Percentiles rank a stretch among this genome's conserved stretches.
These are phyloP conservation scores for Pyrrhoderma lamaoense DNA, from an alignment of 1,284 basidiomycete species.

Conservation along the genomic window DNA sequence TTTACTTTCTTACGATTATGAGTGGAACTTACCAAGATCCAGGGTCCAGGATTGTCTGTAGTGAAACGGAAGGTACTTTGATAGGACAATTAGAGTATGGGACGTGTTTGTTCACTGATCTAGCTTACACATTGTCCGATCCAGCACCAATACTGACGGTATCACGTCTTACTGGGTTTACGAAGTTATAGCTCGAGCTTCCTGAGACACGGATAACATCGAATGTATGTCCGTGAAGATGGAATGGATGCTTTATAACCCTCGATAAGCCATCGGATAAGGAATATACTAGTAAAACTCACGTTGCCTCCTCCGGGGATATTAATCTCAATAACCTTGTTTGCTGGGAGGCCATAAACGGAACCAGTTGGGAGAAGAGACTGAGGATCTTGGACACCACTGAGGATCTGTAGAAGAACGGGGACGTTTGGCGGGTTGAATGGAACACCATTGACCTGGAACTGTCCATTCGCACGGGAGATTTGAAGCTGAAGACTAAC, in stretches of 20 bases:
- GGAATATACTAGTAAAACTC: conserved; percentile 15
- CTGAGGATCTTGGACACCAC: conserved; percentile 35
- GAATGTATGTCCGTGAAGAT: conserved; percentile 22
- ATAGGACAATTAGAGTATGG: no score
- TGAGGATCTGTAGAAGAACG: conserved; percentile 46
- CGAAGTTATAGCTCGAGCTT: conserved; percentile 29
- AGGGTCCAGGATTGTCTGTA: conserved; percentile 43
- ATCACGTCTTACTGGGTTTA: conserved; percentile 32
- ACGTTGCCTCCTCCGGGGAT: conserved; percentile 29
- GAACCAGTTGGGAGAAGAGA: conserved; percentile 39
- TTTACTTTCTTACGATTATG: no score
- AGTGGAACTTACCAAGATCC: conserved; percentile 29
- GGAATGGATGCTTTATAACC: neutral
- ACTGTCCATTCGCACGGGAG: neutral
- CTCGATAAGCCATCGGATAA: neutral
- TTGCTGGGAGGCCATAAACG: conserved; percentile 38
- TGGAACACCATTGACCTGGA: conserved; percentile 19
- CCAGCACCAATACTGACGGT: conserved; percentile 28
- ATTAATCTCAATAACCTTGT: conserved; percentile 40
- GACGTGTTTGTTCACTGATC: no score
- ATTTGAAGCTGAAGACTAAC: neutral
- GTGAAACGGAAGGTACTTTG: conserved; percentile 31
- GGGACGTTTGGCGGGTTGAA: conserved; percentile 36
- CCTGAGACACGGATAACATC: conserved; percentile 32
- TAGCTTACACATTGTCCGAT: conserved; percentile 18